Evolutionary conservation across 2,329 filamentous ascomycete species (phyloP).

Genomic region (Ophiognomonia clavigignenti-juglandacearum): DNA sequence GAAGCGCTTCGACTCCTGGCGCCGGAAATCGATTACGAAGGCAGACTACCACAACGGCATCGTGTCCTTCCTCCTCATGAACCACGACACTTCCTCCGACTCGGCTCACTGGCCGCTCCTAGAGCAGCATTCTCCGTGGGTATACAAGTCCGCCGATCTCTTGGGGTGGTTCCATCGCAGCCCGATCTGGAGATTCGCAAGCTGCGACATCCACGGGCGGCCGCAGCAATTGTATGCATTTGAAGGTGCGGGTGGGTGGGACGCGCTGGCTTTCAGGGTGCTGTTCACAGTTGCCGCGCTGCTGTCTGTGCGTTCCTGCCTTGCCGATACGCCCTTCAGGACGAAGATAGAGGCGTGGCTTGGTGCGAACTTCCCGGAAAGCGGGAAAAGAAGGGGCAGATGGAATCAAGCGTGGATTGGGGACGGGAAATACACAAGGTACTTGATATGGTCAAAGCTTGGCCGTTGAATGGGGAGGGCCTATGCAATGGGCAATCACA

Average conservation of each 20-base stretch:
- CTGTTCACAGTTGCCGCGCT: not conserved
- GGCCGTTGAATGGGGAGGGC: too few relatives aligned
- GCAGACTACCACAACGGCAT: slow-evolving; percentile 54
- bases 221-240: slow-evolving; percentile 51
- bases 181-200: slow-evolving; percentile 61
- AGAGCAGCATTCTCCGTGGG: too few relatives aligned
- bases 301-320: too few relatives aligned
- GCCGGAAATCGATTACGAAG: slow-evolving; percentile 59
- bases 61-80: slow-evolving; percentile 61
- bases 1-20: slow-evolving; percentile 56
- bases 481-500: too few relatives aligned
- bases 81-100: slow-evolving; percentile 49
- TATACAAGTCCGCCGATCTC: slow-evolving; percentile 62
- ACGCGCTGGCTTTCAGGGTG: not conserved
- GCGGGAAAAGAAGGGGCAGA: too few relatives aligned
- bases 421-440: too few relatives aligned
- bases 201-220: slow-evolving; percentile 49
- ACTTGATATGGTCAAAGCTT: too few relatives aligned
- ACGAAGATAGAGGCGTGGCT: too few relatives aligned
- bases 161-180: slow-evolving; percentile 51
- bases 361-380: too few relatives aligned
- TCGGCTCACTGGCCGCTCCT: slow-evolving; percentile 55
- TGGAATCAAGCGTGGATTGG: too few relatives aligned
- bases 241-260: slow-evolving; percentile 16
- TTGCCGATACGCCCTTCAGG: too few relatives aligned